These are phyloP conservation scores for Phialocephala sp. DNA, from an alignment of 2,329 filamentous ascomycete species.

Conservation along the genomic window DNA sequence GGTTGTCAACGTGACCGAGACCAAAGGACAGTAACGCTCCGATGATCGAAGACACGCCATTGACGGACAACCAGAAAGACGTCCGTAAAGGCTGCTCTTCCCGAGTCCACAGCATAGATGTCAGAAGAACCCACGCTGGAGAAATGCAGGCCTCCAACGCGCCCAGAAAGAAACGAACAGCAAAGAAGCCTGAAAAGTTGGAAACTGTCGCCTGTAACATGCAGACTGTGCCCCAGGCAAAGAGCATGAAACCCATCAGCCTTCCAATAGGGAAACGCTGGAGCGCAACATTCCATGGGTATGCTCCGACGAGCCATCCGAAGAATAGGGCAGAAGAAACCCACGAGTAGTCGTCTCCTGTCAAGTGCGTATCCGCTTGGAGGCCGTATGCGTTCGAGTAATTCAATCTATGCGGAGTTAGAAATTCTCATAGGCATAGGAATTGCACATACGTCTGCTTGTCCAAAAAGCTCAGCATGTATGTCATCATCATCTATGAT, in stretches of 20 bases:
- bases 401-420: conserved; percentile 2
- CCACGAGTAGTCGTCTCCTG: conserved; percentile 19
- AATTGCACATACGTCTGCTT: conserved; percentile 9
- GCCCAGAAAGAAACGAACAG: conserved; percentile 65
- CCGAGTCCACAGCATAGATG: conserved; percentile 66
- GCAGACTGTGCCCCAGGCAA: conserved; percentile 46
- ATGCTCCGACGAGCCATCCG: conserved; percentile 49
- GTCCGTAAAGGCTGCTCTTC: conserved; percentile 66
- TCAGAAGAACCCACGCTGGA: conserved; percentile 67
- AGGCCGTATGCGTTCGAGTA: conserved; percentile 19
- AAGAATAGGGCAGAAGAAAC: conserved; percentile 37
- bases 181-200: conserved; percentile 65
- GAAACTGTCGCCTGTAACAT: conserved; percentile 36
- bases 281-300: conserved; percentile 49
- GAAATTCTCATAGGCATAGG: background rate
- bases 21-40: conserved; percentile 68
- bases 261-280: conserved; percentile 51
- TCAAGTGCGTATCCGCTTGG: conserved; percentile 15
- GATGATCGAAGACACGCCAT: conserved; percentile 59
- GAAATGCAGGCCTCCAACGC: conserved; percentile 67
- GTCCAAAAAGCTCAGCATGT: conserved; percentile 16
- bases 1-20: conserved; percentile 63
- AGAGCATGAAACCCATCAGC: conserved; percentile 51
- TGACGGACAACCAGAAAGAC: conserved; percentile 66
- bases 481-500: conserved; percentile 18